Base-by-base conservation (phyloP, 768 basidiomycete species). In the Tricholoma matsutake region DNA sequence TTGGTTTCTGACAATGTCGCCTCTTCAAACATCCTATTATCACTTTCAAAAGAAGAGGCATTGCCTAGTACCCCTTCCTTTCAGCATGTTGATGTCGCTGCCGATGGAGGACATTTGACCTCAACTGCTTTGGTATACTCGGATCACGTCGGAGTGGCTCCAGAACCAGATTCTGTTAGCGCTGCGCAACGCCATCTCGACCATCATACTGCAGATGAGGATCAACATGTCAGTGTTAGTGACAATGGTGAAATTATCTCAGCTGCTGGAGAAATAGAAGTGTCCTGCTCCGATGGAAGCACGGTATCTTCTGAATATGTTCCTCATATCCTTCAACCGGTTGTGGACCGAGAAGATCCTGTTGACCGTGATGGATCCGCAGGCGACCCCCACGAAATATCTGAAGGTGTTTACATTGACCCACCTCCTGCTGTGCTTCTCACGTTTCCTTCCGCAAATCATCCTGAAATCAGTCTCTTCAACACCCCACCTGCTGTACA, bases 401-500 rank as follows among this genome's bases (percentile, higher is more conserved):
- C 82, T 25, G 84, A 85, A 67, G 89, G 83, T 29, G 85, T 88
- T 51, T 89, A 86, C 70, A 88, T 89, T 56, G 89, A 90, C 61
- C 86, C 87, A 29, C 89, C 89, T 28, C 89, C 89, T 11, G 79
- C 87, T 14, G 86, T 90, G 47, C 74, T 89, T 35, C 69, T 90
- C 34, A 76, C 80, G 35, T 65, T 83, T 34, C 67, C 76, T 59
- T 65, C 73, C 43, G 72, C 71, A 37, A 77, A 76, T 52, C 76
- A 75, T 18, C 64, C 72, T 47, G 56, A 47, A 32, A 77, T 79
- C 63, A 81, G 75, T 58, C 73, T 88, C 51, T 90, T 89, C 73
- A 90, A 86, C 67, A 78, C 80, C 52, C 81, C 82, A 6, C 60
- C 65, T 45, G 61, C 65, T 22, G 64, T 64, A 1, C 71, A 70